A percentile compares a stretch with the other conserved stretches of the same genome.
Evolutionary conservation across 495 filamentous ascomycete genomes (phyloP).

Genomic region (Bacidia rubella): DNA sequence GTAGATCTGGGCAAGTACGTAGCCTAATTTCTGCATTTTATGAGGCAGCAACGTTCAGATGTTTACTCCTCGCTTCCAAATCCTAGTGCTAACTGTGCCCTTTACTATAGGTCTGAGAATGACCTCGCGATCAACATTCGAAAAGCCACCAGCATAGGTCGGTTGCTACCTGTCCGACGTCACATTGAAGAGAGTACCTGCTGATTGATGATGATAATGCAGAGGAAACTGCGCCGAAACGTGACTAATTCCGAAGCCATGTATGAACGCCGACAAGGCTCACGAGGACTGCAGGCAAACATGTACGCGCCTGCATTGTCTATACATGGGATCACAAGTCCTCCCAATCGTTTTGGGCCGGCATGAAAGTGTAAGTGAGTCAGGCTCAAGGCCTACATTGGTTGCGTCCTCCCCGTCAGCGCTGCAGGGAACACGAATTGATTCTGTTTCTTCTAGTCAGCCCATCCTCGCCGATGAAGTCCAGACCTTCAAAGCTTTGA

Average conservation of each 20-base stretch:
- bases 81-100: too few species aligned
- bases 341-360: constrained; percentile 88
- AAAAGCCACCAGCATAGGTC: constrained; percentile 85
- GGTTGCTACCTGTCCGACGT: constrained; percentile 15
- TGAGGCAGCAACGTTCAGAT: neutral
- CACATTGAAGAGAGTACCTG: neutral
- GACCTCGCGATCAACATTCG: constrained; percentile 91
- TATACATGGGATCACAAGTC: constrained; percentile 99
- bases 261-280: neutral
- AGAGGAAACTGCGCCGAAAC: constrained; percentile 94
- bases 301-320: constrained; percentile 95
- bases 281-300: constrained; percentile 46
- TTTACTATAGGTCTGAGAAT: constrained; percentile 58
- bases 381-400: neutral
- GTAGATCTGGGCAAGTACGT: constrained; percentile 44
- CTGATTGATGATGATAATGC: constrained; percentile 17
- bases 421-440: neutral
- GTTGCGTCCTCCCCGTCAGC: neutral
- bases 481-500: constrained; percentile 85
- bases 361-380: constrained; percentile 83
- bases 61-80: neutral
- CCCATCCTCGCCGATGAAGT: constrained; percentile 92
- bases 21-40: neutral
- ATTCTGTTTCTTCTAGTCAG: constrained; percentile 42
- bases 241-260: constrained; percentile 31